Evolutionary conservation across 2,329 filamentous ascomycete species (phyloP), one percentile per base, ranked within the genome.

Genomic region (Exophiala sp.): DNA sequence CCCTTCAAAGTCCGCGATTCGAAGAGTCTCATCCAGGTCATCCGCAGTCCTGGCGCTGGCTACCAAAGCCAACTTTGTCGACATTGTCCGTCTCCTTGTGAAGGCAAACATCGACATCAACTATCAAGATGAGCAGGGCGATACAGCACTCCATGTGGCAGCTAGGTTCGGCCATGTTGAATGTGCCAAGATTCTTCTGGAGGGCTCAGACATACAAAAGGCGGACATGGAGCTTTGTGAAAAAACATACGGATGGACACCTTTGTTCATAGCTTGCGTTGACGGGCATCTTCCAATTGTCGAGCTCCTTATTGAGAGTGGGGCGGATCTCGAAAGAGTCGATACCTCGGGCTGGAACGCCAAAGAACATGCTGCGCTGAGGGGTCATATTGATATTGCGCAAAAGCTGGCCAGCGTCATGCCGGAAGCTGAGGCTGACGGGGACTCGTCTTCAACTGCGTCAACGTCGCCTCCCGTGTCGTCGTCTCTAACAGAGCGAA

Each of bases 281-380:
- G 90, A 98, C 63, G 91, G 91, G 0, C 85, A 89, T 57, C 68
- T 88, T 9, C 70, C 77, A 0, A 80, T 95, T 34, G 86, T 86
- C 0, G 78, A 89, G 62, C 73, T 93, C 19, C 75, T 98, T 3
- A 78, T 95, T 34, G 79, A 84, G 42, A 84, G 85, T 18, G 88
- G 88, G 1, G 88, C 88, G 0, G 81, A 94, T 52, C 70, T 88
- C 2, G 82, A 83, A 49, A 82, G 79, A 51, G 72, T 76, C 4
- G 93, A 98, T 66, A 85, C 84, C 0, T 96, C 89, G 38, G 91
- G 91, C 7, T 98, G 93, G 93, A 93, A 86, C 2, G 85, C 90
- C 1, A 88, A 85, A 64, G 93, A 98, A 64, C 93, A 98, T 66
- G 91, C 93, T 19, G 86, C 90, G 0, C 72, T 98, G 44, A 78